Base-by-base conservation (phyloP, 305 asterid genomes). In the Nicotiana rustica region DNA sequence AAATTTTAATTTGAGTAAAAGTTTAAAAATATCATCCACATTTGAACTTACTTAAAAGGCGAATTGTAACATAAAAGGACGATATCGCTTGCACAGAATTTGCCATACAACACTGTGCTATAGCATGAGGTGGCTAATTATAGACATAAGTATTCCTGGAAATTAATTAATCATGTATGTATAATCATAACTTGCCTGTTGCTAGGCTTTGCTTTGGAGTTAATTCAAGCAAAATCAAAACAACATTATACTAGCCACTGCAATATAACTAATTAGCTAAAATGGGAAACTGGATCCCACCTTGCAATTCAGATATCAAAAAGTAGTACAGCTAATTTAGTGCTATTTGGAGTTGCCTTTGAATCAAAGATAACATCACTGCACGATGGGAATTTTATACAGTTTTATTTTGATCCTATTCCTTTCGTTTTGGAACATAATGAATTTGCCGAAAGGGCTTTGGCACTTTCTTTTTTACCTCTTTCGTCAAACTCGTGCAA, bases 351-450 rank as follows among this genome's bases (percentile, higher is more conserved):
- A 75, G 79, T 21, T 44, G 4, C 64, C 79, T 75, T 75, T 49
- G 8, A 75, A 75, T 49, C 44, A 49, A 75, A 75, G 79, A 49
- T 25, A 75, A 75, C 79, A 75, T 75, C 79, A 75, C 64, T 25
- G 17, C 64, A 14, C 41, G 14, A 75, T 49, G 64, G 8, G 62
- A 47, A 1, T 21, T 49, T 73, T 73, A 13, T 14, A 73, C 55
- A 18, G 57, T 38, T 69, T 18, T 38, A 38, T 44, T 31, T 44
- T 70, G 47, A 44, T 49, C 36, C n/a, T 18, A 41, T 41, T 10
- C 18, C 25, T 67, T 67, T 67, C 52, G 13, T 33, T 49, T 15
- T 67, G 25, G 49, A 67, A 67, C 17, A 35, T 15, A 0, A 36
- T 38, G 77, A 69, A 69, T 38, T 38, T 38, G 18, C 64, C 79